Evolutionary conservation across 164 flowering plant genomes (phyloP).

Genomic region (Sextonia rubra): DNA sequence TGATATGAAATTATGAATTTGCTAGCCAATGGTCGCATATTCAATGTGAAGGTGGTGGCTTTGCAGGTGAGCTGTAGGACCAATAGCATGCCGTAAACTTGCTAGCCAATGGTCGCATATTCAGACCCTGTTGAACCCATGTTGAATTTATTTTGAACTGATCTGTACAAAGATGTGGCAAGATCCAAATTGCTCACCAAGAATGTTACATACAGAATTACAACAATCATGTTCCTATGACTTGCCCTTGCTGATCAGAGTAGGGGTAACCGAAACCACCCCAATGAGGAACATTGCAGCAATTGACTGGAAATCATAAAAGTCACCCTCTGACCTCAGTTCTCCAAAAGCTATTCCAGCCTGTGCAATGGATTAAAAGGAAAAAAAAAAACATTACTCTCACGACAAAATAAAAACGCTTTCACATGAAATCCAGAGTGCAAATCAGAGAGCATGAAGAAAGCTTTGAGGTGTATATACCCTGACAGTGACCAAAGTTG

Average conservation of each 20-base stretch:
- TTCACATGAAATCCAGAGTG: neutral
- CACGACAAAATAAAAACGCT: neutral
- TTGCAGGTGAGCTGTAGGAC: too few relatives aligned
- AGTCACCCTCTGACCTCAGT: conserved; percentile 70
- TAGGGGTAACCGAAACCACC: conserved; percentile 67
- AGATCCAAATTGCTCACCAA: neutral
- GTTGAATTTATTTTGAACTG: neutral
- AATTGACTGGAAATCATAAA: conserved; percentile 76
- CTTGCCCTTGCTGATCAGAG: conserved; percentile 58
- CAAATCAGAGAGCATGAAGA: neutral
- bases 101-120: too few relatives aligned
- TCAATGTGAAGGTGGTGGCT: too few relatives aligned
- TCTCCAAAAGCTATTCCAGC: conserved; percentile 96
- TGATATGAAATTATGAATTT: too few relatives aligned
- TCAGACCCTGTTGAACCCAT: too few relatives aligned
- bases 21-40: too few relatives aligned
- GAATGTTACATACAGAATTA: too few relatives aligned
- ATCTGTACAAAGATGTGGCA: neutral
- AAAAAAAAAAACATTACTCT: neutral
- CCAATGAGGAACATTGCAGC: conserved; percentile 89
- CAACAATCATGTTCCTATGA: conserved; percentile 3
- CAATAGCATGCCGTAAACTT: too few relatives aligned
- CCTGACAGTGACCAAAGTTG: conserved; percentile 92
- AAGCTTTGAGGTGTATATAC: conserved; percentile 26
- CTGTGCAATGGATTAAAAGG: conserved; percentile 26